phyloP scores from a whole-genome alignment of 2,329 filamentous ascomycete genomes.

The Colletotrichum paranaense region DNA sequence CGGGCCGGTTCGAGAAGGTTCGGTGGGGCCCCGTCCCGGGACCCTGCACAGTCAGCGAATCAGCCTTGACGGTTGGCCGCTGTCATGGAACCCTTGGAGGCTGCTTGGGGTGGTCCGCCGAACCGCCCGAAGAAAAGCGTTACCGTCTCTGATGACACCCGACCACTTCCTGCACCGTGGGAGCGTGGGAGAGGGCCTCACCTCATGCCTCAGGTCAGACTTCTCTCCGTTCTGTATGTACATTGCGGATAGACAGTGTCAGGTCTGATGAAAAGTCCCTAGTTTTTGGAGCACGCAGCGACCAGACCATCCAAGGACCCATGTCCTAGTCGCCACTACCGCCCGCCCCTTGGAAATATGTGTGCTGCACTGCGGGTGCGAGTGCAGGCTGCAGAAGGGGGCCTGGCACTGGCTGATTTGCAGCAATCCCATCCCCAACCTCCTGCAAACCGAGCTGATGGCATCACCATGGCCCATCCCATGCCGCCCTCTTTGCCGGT shows the following conservation, averaged over 20 bases:
- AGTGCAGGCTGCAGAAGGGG: constrained; percentile 18
- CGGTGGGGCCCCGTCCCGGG: constrained; percentile 48
- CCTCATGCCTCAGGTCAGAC: neutral
- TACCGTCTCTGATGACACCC: constrained; percentile 17
- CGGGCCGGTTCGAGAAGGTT: constrained; percentile 56
- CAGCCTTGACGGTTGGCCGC: neutral
- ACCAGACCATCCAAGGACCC: neutral
- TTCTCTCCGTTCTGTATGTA: no score
- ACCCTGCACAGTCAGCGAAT: constrained; percentile 23
- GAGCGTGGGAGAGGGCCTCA: neutral
- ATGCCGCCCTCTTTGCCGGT: constrained; percentile 16
- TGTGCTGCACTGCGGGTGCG: constrained; percentile 13
- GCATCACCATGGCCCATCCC: constrained; percentile 23
- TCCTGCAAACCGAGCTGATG: constrained; percentile 19
- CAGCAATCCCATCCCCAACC: constrained; percentile 10
- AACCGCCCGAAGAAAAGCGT: constrained; percentile 25
- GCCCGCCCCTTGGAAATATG: constrained; percentile 22
- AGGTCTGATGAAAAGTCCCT: no score
- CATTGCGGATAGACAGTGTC: no score
- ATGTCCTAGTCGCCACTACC: constrained; percentile 25
- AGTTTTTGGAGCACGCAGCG: neutral
- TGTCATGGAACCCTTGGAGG: constrained; percentile 9
- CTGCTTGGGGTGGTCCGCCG: constrained; percentile 8
- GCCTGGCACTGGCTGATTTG: constrained; percentile 23
- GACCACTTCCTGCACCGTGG: neutral